Base-by-base conservation (phyloP, 495 filamentous ascomycete genomes). In the Xanthoparmelia taractica region DNA sequence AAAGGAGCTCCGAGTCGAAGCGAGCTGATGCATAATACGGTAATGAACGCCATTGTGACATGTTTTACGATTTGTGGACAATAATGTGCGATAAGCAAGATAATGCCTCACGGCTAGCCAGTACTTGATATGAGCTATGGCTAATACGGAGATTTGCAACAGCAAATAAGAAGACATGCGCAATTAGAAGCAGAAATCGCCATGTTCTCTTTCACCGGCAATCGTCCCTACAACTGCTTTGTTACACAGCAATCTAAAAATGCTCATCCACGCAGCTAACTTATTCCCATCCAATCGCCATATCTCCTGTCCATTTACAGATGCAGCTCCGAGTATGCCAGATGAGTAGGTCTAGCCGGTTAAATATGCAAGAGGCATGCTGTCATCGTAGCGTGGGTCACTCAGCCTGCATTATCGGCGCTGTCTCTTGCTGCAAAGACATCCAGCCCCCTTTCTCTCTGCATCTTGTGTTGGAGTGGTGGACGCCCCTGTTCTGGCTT, bases 371-470 rank as follows among this genome's bases (percentile, higher is more conserved):
- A 36, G 17, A 36, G 20, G 18, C 27, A 38, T 37, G 20, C n/a
- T 7, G 6, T 41, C 12, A 33, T 33, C 20, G 25, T 36, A 50
- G 27, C 11, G 8, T 8, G 13, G 23, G 4, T 5, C 48, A 62
- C 31, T 34, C 27, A 55, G 25, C 8, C 17, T 25, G 40, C 25
- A 10, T n/a, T 13, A 15, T 63, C 60, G 29, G 60, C 41, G 31
- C 15, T 40, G n/a, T 58, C 55, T 52, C 13, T 48, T 50, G 58
- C 4, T 20, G 27, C 31, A 36, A 36, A 50, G 23, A 48, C 58
- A 38, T 48, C 61, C 61, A 58, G 27, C 20, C 54, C 38, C 45
- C 52, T 36, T n/a, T 40, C n/a, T 29, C 38, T 13, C 52, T 45
- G 5, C 38, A 8, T 34, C 15, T 61, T n/a, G 1, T 34, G 45